These are phyloP conservation scores for Pulicaria dysenterica DNA, from an alignment of 129 eudicot genomes.

Conservation along the genomic window DNA sequence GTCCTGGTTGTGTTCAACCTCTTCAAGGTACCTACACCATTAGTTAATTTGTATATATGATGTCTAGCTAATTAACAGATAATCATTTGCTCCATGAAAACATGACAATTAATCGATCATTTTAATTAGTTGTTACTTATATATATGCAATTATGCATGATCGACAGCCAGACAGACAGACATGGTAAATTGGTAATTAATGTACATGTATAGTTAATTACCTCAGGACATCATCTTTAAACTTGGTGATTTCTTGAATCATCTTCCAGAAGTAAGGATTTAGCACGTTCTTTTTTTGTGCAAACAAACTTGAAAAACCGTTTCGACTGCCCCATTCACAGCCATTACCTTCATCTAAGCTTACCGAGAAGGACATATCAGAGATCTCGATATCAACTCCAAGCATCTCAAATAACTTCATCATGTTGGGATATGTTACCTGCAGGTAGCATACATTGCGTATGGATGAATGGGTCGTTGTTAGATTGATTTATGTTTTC, in stretches of 20 bases:
- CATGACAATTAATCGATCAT: too few species aligned
- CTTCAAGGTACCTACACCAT: conserved; percentile 69
- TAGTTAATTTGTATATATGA: too few species aligned
- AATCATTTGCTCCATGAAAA: too few species aligned
- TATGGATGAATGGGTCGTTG: too few species aligned
- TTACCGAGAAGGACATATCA: conserved; percentile 95
- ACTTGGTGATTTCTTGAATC: conserved; percentile 78
- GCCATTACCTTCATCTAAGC: conserved; percentile 78
- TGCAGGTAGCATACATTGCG: conserved; percentile 36
- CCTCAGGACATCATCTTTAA: conserved; percentile 76
- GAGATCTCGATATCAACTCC: conserved; percentile 93
- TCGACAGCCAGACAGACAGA: too few species aligned
- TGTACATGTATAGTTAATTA: conserved; percentile 21
- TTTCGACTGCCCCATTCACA: conserved; percentile 97
- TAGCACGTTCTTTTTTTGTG: conserved; percentile 70
- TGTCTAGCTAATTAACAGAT: too few species aligned
- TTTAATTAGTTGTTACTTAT: too few species aligned
- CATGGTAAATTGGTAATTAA: not conserved
- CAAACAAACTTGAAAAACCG: conserved; percentile 71
- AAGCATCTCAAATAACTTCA: conserved; percentile 85
- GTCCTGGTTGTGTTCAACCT: conserved; percentile 72
- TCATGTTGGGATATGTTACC: conserved; percentile 97
- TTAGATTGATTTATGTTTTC: too few species aligned
- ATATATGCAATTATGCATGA: too few species aligned
- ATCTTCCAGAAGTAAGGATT: conserved; percentile 91